A percentile compares a stretch with the other conserved stretches of the same genome.
phyloP scores from a whole-genome alignment of 805 yeast species.

The Wilhelminamyces savonicus region DNA sequence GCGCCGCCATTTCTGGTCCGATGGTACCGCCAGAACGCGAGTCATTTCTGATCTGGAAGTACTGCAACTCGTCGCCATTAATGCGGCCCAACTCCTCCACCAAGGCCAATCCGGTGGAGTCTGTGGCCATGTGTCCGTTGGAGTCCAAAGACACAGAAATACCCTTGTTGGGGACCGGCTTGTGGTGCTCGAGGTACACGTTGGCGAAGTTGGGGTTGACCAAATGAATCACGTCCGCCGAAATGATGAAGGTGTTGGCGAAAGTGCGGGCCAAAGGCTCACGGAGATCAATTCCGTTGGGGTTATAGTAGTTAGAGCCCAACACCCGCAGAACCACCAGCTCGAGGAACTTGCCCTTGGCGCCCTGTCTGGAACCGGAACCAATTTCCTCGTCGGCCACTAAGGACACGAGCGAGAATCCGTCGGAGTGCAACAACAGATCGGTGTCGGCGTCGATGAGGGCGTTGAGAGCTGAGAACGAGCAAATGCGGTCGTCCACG shows the following conservation, averaged over 20 bases:
- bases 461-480: slow-evolving; percentile 63
- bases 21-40: slow-evolving; percentile 85
- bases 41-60: slow-evolving; percentile 82
- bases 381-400: slow-evolving; percentile 85
- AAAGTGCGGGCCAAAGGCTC: slow-evolving; percentile 36
- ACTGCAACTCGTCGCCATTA: slow-evolving; percentile 64
- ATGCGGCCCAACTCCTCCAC: slow-evolving; percentile 62
- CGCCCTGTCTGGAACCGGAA: slow-evolving; percentile 74
- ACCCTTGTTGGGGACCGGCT: slow-evolving; percentile 76
- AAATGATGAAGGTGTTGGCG: slow-evolving; percentile 73
- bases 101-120: slow-evolving; percentile 64
- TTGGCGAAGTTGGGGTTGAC: slow-evolving; percentile 68
- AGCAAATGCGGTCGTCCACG: slow-evolving; percentile 77
- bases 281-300: slow-evolving; percentile 11
- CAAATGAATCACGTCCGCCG: slow-evolving; percentile 82
- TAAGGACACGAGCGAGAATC: slow-evolving; percentile 55
- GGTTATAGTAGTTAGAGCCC: slow-evolving; percentile 17
- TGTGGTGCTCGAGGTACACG: slow-evolving; percentile 73
- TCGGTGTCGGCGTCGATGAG: slow-evolving; percentile 37
- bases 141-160: slow-evolving; percentile 67
- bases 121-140: slow-evolving; percentile 81
- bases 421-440: slow-evolving; percentile 17
- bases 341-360: slow-evolving; percentile 70
- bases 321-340: slow-evolving; percentile 53
- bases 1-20: slow-evolving; percentile 63